phyloP scores from a whole-genome alignment of 2,329 filamentous ascomycete species.

The Coniochaeta ligniaria region DNA sequence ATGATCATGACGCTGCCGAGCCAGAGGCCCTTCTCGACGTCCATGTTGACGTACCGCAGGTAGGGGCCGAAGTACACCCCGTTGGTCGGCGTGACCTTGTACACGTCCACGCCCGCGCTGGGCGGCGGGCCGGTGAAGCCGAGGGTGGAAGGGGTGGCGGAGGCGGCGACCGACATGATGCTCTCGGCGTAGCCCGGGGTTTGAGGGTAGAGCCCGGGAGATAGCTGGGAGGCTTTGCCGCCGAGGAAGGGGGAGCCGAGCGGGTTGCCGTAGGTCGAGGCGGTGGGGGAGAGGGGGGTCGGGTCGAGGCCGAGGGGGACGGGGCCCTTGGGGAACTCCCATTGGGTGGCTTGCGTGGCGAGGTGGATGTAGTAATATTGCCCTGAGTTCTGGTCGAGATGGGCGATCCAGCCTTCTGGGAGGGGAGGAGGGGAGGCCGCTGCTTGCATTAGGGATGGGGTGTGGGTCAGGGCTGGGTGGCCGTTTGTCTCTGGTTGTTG shows the following conservation, averaged over 20 bases:
- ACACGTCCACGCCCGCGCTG: conserved; percentile 83
- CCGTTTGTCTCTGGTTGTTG: conserved; percentile 34
- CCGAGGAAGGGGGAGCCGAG: conserved; percentile 62
- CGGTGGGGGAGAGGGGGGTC: conserved; percentile 74
- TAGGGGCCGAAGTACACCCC: conserved; percentile 98
- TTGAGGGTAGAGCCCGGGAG: conserved; percentile 76
- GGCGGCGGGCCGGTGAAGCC: conserved; percentile 88
- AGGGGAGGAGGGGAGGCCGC: conserved; percentile 85
- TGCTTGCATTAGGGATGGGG: conserved; percentile 39
- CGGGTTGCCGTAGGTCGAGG: conserved; percentile 69
- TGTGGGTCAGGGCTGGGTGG: conserved; percentile 37
- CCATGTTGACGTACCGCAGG: conserved; percentile 94
- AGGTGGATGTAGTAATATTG: conserved; percentile 99
- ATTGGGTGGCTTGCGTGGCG: conserved; percentile 90
- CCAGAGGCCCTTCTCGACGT: conserved; percentile 85
- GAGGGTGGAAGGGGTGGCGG: conserved; percentile 67
- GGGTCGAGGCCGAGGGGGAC: conserved; percentile 81
- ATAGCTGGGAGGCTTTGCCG: conserved; percentile 62
- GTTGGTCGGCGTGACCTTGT: conserved; percentile 88
- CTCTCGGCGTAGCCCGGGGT: conserved; percentile 80
- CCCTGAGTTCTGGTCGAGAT: conserved; percentile 89
- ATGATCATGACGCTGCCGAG: conserved; percentile 89
- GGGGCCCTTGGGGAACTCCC: conserved; percentile 96
- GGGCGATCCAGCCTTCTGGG: conserved; percentile 96
- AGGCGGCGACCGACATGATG: conserved; percentile 72